Evolutionary conservation across 1,284 basidiomycete species (phyloP).

Genomic region (Sanghuangporus baumii): DNA sequence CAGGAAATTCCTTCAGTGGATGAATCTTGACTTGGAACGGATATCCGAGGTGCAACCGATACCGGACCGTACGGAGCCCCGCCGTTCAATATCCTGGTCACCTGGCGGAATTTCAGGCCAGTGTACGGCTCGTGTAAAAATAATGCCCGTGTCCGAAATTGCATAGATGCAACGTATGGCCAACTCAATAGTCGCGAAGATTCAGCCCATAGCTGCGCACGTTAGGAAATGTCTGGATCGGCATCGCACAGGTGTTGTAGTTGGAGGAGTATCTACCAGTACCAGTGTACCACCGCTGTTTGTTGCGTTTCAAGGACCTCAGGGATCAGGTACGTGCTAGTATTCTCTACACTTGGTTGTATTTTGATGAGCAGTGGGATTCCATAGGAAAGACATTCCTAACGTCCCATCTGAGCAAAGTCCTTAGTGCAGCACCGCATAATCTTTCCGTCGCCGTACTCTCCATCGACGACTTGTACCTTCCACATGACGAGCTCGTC

Average conservation of each 20-base stretch:
- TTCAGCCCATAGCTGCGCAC: constrained; percentile 1
- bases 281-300: constrained; percentile 44
- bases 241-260: background rate
- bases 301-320: constrained; percentile 82
- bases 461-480: constrained; percentile 85
- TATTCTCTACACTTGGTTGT: background rate
- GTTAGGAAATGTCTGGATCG: constrained; percentile 6
- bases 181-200: background rate
- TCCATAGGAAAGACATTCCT: constrained; percentile 68
- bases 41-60: too few species aligned
- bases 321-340: constrained; percentile 45
- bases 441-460: constrained; percentile 58
- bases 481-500: constrained; percentile 56
- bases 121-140: background rate
- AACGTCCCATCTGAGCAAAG: constrained; percentile 46
- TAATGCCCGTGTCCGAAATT: too few species aligned
- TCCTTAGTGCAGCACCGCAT: constrained; percentile 44
- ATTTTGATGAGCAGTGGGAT: background rate
- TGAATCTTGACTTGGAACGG: too few species aligned
- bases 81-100: background rate
- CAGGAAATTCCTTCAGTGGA: too few species aligned
- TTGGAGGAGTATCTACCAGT: background rate
- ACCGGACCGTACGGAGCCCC: too few species aligned
- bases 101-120: background rate
- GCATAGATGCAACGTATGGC: background rate